Base-by-base conservation (phyloP, 2,329 filamentous ascomycete genomes). In the Seiridium cupressi region DNA sequence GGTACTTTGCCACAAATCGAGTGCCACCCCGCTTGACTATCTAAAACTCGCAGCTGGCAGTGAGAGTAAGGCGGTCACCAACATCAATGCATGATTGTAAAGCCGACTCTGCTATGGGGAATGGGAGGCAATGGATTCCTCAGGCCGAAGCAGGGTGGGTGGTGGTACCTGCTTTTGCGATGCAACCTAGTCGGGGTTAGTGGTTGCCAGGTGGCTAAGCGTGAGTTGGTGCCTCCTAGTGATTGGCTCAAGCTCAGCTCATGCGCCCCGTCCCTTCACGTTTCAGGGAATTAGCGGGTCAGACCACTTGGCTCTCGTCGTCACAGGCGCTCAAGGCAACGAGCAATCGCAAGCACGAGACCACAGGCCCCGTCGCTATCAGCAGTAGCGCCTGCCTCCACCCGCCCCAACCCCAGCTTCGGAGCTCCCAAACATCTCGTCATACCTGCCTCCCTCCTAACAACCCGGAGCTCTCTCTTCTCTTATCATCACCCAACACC, bases 401-500 rank as follows among this genome's bases (percentile, higher is more conserved):
- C 51, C 36, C 18, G 35, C 51, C 51, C 51, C 51, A 40, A 13
- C 51, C 31, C 34, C 49, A 38, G 49, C 49, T 55, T 55, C 51
- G 51, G 51, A 55, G 51, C 51, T 55, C 51, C 36, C 51, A 55
- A 40, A 31, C 51, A 42, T 31, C 40, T 55, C 51, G 51, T 55
- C 51, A 55, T 57, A 57, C 42, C 42, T 55, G 53, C 51, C 53
- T 44, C 38, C 53, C 40, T 55, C 38, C 53, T 55, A 32, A 26
- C 36, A 42, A 36, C 40, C 31, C 36, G 54, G 31, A 48, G 54
- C 54, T 57, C 18, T 31, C 40, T 44, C 61, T 63, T 59, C 51
- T 55, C 42, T 58, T 55, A 60, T 62, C 57, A 48, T 60, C 51
- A 55, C 36, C 1, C 49, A 51, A 11, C 32, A 36, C 13, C 36